Percentiles rank a stretch among this genome's conserved stretches.
Conservation (phyloP, 768 basidiomycete species). For the Dendrothele bispora region DNA sequence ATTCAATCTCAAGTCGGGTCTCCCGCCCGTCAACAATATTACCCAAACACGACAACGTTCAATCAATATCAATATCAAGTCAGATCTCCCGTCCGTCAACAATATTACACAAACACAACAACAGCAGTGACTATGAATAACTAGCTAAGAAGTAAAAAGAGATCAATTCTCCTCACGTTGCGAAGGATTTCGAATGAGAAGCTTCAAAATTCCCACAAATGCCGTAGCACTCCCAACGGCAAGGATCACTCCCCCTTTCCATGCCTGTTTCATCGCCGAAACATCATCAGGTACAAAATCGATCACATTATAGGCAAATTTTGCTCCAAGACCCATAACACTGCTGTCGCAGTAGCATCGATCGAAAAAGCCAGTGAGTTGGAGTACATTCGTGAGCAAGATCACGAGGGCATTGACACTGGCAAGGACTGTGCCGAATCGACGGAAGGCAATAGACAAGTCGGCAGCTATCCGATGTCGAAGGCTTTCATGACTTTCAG, state of each 20-base stretch:
- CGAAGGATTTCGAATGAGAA: no score
- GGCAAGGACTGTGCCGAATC: slow-evolving; percentile 29
- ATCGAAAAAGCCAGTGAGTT: slow-evolving; percentile 32
- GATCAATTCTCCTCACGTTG: no score
- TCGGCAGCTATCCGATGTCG: slow-evolving; percentile 12
- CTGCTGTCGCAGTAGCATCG: slow-evolving; percentile 37
- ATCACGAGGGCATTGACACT: slow-evolving; percentile 30
- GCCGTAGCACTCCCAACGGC: slow-evolving; percentile 19
- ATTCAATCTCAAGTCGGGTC: no score
- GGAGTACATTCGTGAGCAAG: slow-evolving; percentile 27
- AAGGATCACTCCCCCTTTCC: slow-evolving; percentile 36
- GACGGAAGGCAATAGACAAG: slow-evolving; percentile 26
- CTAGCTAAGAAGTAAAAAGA: no score
- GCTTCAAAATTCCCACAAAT: slow-evolving; percentile 27
- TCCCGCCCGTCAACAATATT: no score
- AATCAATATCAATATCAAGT: no score
- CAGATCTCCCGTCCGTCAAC: no score
- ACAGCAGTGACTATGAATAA: no score
- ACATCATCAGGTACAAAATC: slow-evolving; percentile 18
- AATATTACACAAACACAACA: no score
- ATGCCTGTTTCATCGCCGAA: slow-evolving; percentile 24
- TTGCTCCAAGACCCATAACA: slow-evolving; percentile 23
- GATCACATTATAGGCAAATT: slow-evolving; percentile 30
- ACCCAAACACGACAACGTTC: no score
- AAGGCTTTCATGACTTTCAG: not conserved